phyloP scores from a whole-genome alignment of 495 filamentous ascomycete genomes.

The Penicillium bialowiezense region DNA sequence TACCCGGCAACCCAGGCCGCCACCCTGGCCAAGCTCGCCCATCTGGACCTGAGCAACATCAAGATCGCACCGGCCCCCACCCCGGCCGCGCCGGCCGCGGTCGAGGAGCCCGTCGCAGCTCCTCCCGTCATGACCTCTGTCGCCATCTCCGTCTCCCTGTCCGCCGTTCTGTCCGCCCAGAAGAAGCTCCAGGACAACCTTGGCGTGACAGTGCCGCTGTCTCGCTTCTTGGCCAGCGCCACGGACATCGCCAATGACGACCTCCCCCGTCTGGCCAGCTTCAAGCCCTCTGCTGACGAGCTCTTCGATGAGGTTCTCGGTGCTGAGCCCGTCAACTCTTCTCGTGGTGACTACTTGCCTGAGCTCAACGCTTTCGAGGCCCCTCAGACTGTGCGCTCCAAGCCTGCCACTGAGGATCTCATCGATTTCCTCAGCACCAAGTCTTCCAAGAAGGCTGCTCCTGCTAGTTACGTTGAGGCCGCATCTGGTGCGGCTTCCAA shows the following conservation, averaged over 20 bases:
- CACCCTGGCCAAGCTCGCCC: conserved; percentile 68
- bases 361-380: conserved; percentile 63
- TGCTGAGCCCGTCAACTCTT: conserved; percentile 52
- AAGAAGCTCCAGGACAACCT: conserved; percentile 70
- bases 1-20: conserved; percentile 67
- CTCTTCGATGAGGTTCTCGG: conserved; percentile 88
- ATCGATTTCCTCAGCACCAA: conserved; percentile 71
- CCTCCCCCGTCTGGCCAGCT: conserved; percentile 62
- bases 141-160: conserved; percentile 72
- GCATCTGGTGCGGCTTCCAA: conserved; percentile 55
- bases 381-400: conserved; percentile 19
- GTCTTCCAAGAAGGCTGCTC: conserved; percentile 26
- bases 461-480: conserved; percentile 20
- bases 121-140: conserved; percentile 35
- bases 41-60: conserved; percentile 93
- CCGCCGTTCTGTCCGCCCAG: conserved; percentile 74
- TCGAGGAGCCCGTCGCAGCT: conserved; percentile 33
- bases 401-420: conserved; percentile 53
- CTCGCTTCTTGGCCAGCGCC: conserved; percentile 82
- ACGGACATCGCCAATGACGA: conserved; percentile 81
- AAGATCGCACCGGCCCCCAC: conserved; percentile 67
- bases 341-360: conserved; percentile 64
- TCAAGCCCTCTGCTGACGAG: conserved; percentile 68
- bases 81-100: conserved; percentile 39
- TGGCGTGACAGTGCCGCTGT: conserved; percentile 76